Conservation (phyloP, 768 basidiomycete genomes). For the Mycena epipterygia region DNA sequence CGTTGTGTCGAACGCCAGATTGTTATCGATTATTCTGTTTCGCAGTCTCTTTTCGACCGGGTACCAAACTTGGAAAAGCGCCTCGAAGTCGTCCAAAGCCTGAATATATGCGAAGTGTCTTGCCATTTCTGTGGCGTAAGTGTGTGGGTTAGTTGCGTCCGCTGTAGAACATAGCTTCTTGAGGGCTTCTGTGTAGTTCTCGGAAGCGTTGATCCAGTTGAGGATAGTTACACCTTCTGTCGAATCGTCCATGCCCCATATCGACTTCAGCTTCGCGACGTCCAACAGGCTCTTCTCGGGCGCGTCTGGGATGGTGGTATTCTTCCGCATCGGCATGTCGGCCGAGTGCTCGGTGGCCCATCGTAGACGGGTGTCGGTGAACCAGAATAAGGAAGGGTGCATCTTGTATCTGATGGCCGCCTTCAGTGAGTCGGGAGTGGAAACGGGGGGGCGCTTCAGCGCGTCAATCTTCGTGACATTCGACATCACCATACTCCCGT, state of each 20-base stretch:
- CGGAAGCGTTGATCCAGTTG: not conserved
- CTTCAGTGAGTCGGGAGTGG: not conserved
- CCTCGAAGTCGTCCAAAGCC: constrained; percentile 1
- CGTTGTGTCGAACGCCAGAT: not conserved
- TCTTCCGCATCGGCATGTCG: not conserved
- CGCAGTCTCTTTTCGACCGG: not conserved
- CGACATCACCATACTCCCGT: not conserved
- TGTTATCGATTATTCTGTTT: not conserved
- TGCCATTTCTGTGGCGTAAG: not conserved
- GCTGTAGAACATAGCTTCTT: not conserved
- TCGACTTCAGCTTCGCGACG: not conserved
- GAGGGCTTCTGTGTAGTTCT: not conserved
- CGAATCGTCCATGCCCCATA: constrained; percentile 14
- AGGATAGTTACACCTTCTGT: not conserved
- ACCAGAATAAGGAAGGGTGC: constrained; percentile 7
- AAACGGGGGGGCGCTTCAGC: not conserved
- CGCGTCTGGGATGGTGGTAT: not conserved
- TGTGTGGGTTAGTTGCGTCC: not conserved
- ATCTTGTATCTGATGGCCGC: not conserved
- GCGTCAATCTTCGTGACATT: not conserved
- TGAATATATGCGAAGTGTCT: not conserved
- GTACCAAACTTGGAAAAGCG: not conserved
- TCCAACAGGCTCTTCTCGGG: not conserved
- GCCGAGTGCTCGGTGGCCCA: not conserved
- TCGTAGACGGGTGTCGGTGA: not conserved